phyloP scores from a whole-genome alignment of 306 rosid genomes.

The Clitoria ternatea region DNA sequence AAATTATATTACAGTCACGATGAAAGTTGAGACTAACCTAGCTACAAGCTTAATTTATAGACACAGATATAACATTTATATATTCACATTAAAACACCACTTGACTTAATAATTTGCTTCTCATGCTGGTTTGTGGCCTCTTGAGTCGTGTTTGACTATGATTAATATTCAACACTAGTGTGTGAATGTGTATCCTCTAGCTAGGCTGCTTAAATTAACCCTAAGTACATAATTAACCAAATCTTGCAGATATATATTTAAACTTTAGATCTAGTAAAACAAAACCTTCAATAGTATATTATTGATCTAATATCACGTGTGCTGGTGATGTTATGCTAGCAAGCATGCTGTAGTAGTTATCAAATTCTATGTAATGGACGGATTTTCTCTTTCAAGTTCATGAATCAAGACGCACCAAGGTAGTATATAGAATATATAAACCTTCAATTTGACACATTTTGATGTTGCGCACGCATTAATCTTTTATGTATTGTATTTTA shows the following conservation, averaged over 20 bases:
- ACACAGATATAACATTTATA: conserved; percentile 15
- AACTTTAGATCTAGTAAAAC: background rate
- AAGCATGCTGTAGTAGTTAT: conserved; percentile 4
- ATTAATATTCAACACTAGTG: background rate
- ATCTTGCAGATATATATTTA: background rate
- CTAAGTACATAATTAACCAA: background rate
- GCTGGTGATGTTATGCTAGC: conserved; percentile 4
- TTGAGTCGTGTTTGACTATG: conserved; percentile 29
- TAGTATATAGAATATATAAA: conserved; percentile 3
- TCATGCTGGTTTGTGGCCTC: conserved; percentile 25
- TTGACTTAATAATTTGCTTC: conserved; percentile 8
- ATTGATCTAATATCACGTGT: background rate
- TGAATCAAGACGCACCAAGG: conserved; percentile 17
- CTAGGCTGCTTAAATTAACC: background rate
- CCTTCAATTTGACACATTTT: conserved; percentile 1
- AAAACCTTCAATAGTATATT: background rate
- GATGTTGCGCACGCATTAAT: conserved; percentile 9
- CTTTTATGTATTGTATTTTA: background rate
- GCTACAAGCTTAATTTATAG: conserved; percentile 38
- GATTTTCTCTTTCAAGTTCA: conserved; percentile 8
- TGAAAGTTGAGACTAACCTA: conserved; percentile 21
- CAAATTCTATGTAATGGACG: background rate
- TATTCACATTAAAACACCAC: conserved; percentile 25
- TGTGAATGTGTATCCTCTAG: background rate
- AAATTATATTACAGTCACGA: background rate